Conservation (phyloP, 345 rosid species). For the Pistacia integerrima region DNA sequence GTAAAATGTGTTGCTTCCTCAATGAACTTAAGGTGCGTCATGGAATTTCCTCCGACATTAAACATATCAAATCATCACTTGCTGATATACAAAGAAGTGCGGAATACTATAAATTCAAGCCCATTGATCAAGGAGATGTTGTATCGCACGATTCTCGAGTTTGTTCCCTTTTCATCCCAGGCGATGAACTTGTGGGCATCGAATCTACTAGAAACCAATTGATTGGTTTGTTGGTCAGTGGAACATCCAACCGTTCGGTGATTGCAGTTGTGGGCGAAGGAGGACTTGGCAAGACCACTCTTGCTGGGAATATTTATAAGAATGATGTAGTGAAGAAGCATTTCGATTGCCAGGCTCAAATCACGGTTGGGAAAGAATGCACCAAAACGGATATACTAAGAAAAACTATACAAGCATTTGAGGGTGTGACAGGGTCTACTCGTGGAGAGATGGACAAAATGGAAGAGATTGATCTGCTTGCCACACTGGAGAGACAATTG, state of each 20-base stretch:
- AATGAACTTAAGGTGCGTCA: background rate
- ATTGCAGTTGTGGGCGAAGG: conserved; percentile 15
- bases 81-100: conserved; percentile 13
- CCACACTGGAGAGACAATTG: conserved; percentile 6
- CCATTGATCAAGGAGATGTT: background rate
- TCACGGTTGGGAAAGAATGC: conserved; percentile 14
- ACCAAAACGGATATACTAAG: background rate
- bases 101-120: conserved; percentile 1
- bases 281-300: conserved; percentile 25
- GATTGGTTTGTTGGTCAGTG: conserved; percentile 1
- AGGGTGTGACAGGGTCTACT: background rate
- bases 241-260: background rate
- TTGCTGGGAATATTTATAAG: conserved; percentile 16
- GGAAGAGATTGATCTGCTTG: conserved; percentile 7
- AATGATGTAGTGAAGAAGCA: background rate
- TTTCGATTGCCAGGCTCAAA: conserved; percentile 18
- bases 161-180: conserved; percentile 17
- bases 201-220: background rate
- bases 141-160: background rate
- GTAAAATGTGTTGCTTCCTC: background rate
- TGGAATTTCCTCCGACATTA: conserved; percentile 15
- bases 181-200: conserved; percentile 20
- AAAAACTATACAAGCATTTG: background rate
- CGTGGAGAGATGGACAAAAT: background rate
- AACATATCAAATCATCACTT: conserved; percentile 5